A percentile compares a stretch with the other conserved stretches of the same genome.
Conservation (phyloP, 2,329 filamentous ascomycete genomes). For the Diaporthe amygdali region DNA sequence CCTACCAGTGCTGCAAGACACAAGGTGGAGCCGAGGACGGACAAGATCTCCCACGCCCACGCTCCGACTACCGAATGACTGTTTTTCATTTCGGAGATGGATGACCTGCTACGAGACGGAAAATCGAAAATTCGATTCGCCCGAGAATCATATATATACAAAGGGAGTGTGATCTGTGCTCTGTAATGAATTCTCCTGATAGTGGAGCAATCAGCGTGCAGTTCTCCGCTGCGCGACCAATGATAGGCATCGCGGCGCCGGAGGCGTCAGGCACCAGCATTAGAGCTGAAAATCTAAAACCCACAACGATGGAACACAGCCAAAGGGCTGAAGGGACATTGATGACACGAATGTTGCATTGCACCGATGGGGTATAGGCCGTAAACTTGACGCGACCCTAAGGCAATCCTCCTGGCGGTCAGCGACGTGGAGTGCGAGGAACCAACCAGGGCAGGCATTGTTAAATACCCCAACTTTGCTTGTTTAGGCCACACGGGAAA, state of each 20-base stretch:
- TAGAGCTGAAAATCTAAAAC: not conserved
- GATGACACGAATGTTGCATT: not conserved
- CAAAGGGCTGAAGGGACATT: not conserved
- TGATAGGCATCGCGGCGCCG: not conserved
- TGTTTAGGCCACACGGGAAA: too few species aligned
- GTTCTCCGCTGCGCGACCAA: not conserved
- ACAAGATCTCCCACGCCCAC: not conserved
- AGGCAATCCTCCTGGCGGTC: too few species aligned
- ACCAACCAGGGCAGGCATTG: too few species aligned
- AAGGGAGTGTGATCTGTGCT: too few species aligned
- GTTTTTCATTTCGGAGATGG: not conserved
- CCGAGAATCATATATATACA: not conserved
- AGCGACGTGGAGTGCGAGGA: too few species aligned
- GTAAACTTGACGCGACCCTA: too few species aligned
- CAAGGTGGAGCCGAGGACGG: not conserved
- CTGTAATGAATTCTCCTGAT: not conserved
- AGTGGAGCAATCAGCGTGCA: not conserved
- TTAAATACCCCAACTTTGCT: too few species aligned
- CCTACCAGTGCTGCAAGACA: not conserved
- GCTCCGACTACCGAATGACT: not conserved
- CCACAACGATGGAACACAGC: not conserved
- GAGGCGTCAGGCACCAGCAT: not conserved
- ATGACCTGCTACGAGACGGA: too few species aligned
- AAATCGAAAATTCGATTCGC: not conserved
- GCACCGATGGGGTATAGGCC: not conserved